Conservation (phyloP, 345 rosid genomes). For the Citrus medica region DNA sequence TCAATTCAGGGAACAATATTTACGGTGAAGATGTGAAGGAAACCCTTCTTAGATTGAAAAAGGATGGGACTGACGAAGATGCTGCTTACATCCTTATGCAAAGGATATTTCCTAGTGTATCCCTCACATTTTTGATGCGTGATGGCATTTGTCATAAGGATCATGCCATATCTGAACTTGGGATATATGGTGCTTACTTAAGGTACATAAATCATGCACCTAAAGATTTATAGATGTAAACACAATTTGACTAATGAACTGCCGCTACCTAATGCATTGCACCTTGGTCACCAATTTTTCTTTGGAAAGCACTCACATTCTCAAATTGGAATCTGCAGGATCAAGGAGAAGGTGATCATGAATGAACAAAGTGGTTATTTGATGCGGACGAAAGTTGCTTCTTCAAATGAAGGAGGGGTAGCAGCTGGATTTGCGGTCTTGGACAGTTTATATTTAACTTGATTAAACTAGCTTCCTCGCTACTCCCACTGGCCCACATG, state of each 20-base stretch:
- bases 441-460: slow-evolving; percentile 83
- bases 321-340: slow-evolving; percentile 46
- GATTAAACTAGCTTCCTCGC: slow-evolving; percentile 17
- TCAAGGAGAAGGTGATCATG: slow-evolving; percentile 67
- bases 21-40: slow-evolving; percentile 79
- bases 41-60: slow-evolving; percentile 62
- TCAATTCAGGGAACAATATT: slow-evolving; percentile 72
- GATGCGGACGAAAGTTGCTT: slow-evolving; percentile 81
- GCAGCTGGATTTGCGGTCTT: slow-evolving; percentile 91
- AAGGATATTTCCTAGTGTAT: slow-evolving; percentile 78
- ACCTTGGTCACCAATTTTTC: neutral
- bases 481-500: neutral
- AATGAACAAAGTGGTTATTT: slow-evolving; percentile 83
- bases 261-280: neutral
- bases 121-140: slow-evolving; percentile 61
- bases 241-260: neutral
- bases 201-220: slow-evolving; percentile 42
- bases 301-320: neutral
- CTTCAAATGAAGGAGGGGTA: slow-evolving; percentile 97
- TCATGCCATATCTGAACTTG: slow-evolving; percentile 86
- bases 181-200: slow-evolving; percentile 74
- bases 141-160: slow-evolving; percentile 73
- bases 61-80: slow-evolving; percentile 59
- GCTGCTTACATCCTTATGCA: slow-evolving; percentile 99
- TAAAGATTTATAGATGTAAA: too few species aligned